phyloP scores from a whole-genome alignment of 768 basidiomycete species.

The Daedalea quercina region DNA sequence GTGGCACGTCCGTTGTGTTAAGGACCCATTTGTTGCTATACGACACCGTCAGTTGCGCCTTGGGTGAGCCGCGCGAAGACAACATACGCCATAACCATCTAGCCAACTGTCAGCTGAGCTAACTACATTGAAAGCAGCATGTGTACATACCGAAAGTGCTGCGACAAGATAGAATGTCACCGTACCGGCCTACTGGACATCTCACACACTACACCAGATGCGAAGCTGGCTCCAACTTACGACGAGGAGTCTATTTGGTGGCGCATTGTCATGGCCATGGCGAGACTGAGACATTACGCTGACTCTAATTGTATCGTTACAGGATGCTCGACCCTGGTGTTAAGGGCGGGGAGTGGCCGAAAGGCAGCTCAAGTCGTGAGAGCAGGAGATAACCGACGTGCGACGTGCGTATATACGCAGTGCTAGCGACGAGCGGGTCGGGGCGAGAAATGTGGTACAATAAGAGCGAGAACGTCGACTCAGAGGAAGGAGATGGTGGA shows the following conservation, averaged over 20 bases:
- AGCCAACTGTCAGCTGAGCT: not conserved
- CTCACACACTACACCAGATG: not conserved
- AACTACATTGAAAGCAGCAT: not conserved
- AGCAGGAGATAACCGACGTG: too few relatives aligned
- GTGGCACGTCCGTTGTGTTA: constrained; percentile 61
- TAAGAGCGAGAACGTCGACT: too few relatives aligned
- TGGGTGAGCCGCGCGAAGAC: constrained; percentile 13
- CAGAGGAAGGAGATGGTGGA: too few relatives aligned
- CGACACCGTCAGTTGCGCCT: not conserved
- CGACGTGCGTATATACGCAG: too few relatives aligned
- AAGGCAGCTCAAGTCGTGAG: too few relatives aligned
- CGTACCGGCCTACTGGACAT: constrained; percentile 49
- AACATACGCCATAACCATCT: constrained; percentile 89
- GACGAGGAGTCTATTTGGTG: constrained; percentile 28
- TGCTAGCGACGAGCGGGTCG: too few relatives aligned
- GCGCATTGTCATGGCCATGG: not conserved
- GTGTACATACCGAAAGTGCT: constrained; percentile 66
- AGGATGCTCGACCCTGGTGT: too few relatives aligned
- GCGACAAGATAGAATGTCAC: constrained; percentile 87
- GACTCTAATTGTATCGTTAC: too few relatives aligned
- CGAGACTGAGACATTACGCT: not conserved
- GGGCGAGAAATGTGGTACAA: too few relatives aligned
- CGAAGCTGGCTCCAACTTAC: constrained; percentile 26
- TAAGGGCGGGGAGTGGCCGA: too few relatives aligned
- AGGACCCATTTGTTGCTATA: constrained; percentile 79